These are phyloP conservation scores for Candida germanica DNA, from an alignment of 805 yeast species.

Conservation along the genomic window DNA sequence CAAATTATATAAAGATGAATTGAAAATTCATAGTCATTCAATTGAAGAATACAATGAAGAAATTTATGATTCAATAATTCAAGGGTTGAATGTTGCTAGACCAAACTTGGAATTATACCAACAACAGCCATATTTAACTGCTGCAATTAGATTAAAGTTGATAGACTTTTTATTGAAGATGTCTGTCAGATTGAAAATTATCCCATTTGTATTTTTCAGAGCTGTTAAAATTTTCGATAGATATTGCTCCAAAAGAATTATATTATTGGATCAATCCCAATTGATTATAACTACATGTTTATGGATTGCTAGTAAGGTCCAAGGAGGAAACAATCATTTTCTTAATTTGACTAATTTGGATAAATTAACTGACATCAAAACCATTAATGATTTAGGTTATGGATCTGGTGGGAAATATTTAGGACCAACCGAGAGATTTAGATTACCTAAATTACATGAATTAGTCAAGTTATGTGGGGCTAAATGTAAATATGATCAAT, in stretches of 20 bases:
- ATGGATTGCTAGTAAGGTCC: slow-evolving; percentile 89
- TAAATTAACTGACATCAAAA: slow-evolving; percentile 20
- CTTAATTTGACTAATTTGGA: slow-evolving; percentile 40
- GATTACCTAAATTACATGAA: slow-evolving; percentile 72
- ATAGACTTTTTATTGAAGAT: slow-evolving; percentile 79
- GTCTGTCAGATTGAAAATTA: slow-evolving; percentile 58
- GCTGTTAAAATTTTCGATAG: slow-evolving; percentile 81
- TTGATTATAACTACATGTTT: slow-evolving; percentile 87
- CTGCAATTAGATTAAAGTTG: slow-evolving; percentile 67
- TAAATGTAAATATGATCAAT: slow-evolving; percentile 46
- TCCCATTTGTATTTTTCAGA: slow-evolving; percentile 66
- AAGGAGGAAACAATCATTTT: slow-evolving; percentile 70
- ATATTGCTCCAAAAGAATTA: slow-evolving; percentile 84
- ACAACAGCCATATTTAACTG: slow-evolving; percentile 84
- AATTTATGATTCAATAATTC: slow-evolving; percentile 37
- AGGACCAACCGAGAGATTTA: slow-evolving; percentile 71
- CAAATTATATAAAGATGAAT: slow-evolving; percentile 48
- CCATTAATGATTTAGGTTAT: slow-evolving; percentile 39
- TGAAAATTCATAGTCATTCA: slow-evolving; percentile 42
- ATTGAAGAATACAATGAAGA: slow-evolving; percentile 54
- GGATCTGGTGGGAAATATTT: slow-evolving; percentile 56
- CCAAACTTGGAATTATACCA: slow-evolving; percentile 60
- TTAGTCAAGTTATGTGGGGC: slow-evolving; percentile 70
- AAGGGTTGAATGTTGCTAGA: slow-evolving; percentile 31
- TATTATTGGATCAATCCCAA: slow-evolving; percentile 82